These are phyloP conservation scores for Auricularia cornea DNA, from an alignment of 768 basidiomycete genomes.

Conservation along the genomic window DNA sequence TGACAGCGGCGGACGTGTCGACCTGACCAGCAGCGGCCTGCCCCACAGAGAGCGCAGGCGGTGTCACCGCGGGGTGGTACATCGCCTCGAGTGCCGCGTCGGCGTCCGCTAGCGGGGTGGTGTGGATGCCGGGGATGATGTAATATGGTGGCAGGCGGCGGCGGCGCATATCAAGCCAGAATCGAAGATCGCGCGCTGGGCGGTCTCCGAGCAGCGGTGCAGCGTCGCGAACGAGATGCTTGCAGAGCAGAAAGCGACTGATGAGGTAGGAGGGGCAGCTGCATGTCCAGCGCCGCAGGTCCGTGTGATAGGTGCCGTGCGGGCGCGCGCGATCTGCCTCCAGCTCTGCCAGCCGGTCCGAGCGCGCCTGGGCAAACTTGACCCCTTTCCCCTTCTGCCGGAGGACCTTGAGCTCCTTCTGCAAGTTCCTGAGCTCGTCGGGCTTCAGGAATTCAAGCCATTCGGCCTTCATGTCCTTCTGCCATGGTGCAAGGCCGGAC, in stretches of 20 bases:
- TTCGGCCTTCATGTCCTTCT: constrained; percentile 11
- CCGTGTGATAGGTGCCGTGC: constrained; percentile 11
- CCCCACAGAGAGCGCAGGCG: no score
- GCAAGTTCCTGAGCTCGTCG: constrained; percentile 11
- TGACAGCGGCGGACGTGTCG: background rate
- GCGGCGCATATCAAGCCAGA: background rate
- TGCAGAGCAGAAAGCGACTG: constrained; percentile 14
- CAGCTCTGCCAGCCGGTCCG: constrained; percentile 6
- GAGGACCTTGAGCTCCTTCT: constrained; percentile 13
- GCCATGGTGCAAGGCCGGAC: constrained; percentile 13
- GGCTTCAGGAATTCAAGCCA: constrained; percentile 14
- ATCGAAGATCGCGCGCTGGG: background rate
- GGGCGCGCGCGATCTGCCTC: constrained; percentile 8
- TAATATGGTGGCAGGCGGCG: background rate
- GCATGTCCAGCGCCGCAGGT: constrained; percentile 15
- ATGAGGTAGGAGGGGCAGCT: constrained; percentile 13
- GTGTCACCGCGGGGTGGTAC: background rate
- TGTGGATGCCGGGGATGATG: background rate
- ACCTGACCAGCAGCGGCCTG: background rate
- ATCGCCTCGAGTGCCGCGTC: background rate
- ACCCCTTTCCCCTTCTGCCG: background rate
- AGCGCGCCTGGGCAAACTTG: background rate
- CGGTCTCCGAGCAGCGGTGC: background rate
- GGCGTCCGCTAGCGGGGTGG: background rate
- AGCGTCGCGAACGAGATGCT: constrained; percentile 12